These are phyloP conservation scores for Byssothecium circinans DNA, from an alignment of 2,329 filamentous ascomycete species.

Conservation along the genomic window DNA sequence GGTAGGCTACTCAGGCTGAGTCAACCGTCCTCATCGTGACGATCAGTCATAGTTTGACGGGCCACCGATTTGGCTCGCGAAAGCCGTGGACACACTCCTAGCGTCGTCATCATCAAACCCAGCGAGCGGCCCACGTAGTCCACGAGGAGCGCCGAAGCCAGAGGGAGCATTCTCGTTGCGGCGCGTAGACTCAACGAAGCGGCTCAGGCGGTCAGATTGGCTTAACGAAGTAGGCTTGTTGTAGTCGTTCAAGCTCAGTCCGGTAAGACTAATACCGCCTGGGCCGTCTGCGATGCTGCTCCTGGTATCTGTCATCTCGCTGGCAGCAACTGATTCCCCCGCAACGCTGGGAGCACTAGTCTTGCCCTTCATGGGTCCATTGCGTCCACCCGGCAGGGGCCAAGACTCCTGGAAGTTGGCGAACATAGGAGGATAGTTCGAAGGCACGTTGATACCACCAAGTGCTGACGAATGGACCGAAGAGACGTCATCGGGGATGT, in stretches of 20 bases:
- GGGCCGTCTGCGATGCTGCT: constrained; percentile 75
- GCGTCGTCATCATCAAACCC: constrained; percentile 80
- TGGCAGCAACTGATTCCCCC: constrained; percentile 89
- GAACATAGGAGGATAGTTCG: constrained; percentile 93
- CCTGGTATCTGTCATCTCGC: constrained; percentile 83
- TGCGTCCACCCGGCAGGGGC: constrained; percentile 80
- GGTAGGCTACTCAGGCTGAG: neutral
- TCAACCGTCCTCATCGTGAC: neutral
- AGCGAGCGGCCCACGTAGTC: constrained; percentile 44
- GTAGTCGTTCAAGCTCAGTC: constrained; percentile 72
- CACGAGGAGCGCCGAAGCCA: constrained; percentile 49
- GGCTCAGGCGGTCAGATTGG: constrained; percentile 88
- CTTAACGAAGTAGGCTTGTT: constrained; percentile 73
- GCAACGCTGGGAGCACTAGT: constrained; percentile 73
- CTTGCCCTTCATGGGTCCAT: constrained; percentile 65
- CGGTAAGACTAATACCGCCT: constrained; percentile 85
- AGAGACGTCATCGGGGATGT: constrained; percentile 95
- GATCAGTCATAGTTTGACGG: constrained; percentile 62
- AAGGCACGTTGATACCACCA: constrained; percentile 75
- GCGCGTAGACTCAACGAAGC: constrained; percentile 86
- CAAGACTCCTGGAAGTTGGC: constrained; percentile 88
- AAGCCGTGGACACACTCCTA: constrained; percentile 93
- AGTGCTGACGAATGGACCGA: constrained; percentile 92
- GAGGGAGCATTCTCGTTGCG: constrained; percentile 54
- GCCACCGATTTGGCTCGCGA: constrained; percentile 91